Evolutionary conservation across 2,329 filamentous ascomycete genomes (phyloP).

Genomic region (Trichoderma sp.): DNA sequence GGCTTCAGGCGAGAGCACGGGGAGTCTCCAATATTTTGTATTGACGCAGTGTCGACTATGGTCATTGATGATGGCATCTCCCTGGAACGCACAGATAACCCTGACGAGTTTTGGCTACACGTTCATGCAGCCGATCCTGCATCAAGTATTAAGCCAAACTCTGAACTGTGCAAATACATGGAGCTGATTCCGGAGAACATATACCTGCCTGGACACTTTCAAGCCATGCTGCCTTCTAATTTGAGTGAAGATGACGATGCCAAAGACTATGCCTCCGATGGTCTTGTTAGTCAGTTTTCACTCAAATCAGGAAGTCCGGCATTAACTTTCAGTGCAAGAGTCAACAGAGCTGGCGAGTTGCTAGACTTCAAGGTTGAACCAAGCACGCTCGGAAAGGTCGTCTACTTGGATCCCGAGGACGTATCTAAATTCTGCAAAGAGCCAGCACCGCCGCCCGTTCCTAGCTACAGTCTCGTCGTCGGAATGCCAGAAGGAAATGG

Average conservation of each 20-base stretch:
- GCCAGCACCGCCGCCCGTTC: conserved; percentile 29
- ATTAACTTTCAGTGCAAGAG: conserved; percentile 63
- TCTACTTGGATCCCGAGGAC: conserved; percentile 57
- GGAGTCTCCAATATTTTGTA: conserved; percentile 66
- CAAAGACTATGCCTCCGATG: conserved; percentile 38
- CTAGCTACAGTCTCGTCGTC: conserved; percentile 35
- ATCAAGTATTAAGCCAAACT: conserved; percentile 63
- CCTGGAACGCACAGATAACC: conserved; percentile 57
- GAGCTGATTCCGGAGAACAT: conserved; percentile 61
- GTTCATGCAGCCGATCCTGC: conserved; percentile 78
- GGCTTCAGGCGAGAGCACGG: conserved; percentile 60
- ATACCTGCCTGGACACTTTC: conserved; percentile 60
- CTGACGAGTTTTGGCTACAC: conserved; percentile 70
- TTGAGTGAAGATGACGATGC: conserved; percentile 34
- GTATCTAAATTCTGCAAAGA: conserved; percentile 49
- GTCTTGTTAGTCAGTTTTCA: conserved; percentile 55
- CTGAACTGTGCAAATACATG: conserved; percentile 61
- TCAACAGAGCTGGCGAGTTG: conserved; percentile 55
- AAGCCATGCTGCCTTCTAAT: conserved; percentile 57
- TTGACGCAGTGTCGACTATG: conserved; percentile 65
- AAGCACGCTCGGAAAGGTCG: conserved; percentile 55
- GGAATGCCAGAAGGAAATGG: conserved; percentile 31
- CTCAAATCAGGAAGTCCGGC: conserved; percentile 53
- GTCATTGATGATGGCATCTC: conserved; percentile 83
- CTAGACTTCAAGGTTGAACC: conserved; percentile 58